Evolutionary conservation across 495 filamentous ascomycete species (phyloP).

Genomic region (Annulohypoxylon moriforme): DNA sequence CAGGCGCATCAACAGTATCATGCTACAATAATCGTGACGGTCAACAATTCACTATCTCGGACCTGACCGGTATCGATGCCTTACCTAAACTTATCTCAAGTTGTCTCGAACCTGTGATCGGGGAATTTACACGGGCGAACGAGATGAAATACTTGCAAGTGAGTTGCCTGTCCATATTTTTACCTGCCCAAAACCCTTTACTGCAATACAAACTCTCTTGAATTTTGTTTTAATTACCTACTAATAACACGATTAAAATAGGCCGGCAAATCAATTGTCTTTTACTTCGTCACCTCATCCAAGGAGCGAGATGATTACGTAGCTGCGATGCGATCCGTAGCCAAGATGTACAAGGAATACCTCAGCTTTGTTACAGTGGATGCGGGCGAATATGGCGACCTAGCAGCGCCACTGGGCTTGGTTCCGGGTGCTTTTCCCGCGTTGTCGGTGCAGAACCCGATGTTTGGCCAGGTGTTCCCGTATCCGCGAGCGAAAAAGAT

Average conservation of each 20-base stretch:
- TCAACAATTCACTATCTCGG: slow-evolving; percentile 49
- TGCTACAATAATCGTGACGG: slow-evolving; percentile 58
- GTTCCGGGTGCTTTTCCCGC: slow-evolving; percentile 38
- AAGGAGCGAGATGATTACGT: slow-evolving; percentile 47
- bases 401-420: slow-evolving; percentile 54
- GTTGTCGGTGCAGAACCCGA: slow-evolving; percentile 58
- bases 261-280: slow-evolving; percentile 59
- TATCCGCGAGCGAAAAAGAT: slow-evolving; percentile 47
- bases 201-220: background rate
- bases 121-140: slow-evolving; percentile 58
- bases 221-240: background rate
- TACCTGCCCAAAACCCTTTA: background rate
- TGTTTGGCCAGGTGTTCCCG: slow-evolving; percentile 57
- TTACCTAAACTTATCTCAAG: slow-evolving; percentile 53
- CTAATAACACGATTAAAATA: slow-evolving; percentile 28
- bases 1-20: slow-evolving; percentile 43
- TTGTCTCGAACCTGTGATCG: slow-evolving; percentile 54
- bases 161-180: slow-evolving; percentile 1
- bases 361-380: slow-evolving; percentile 61
- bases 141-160: slow-evolving; percentile 57
- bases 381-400: slow-evolving; percentile 59
- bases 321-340: slow-evolving; percentile 52
- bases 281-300: slow-evolving; percentile 53
- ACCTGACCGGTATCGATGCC: slow-evolving; percentile 43
- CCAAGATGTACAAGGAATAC: slow-evolving; percentile 61